Base-by-base conservation (phyloP, 2,329 filamentous ascomycete genomes). In the Cadophora luteo-olivacea region DNA sequence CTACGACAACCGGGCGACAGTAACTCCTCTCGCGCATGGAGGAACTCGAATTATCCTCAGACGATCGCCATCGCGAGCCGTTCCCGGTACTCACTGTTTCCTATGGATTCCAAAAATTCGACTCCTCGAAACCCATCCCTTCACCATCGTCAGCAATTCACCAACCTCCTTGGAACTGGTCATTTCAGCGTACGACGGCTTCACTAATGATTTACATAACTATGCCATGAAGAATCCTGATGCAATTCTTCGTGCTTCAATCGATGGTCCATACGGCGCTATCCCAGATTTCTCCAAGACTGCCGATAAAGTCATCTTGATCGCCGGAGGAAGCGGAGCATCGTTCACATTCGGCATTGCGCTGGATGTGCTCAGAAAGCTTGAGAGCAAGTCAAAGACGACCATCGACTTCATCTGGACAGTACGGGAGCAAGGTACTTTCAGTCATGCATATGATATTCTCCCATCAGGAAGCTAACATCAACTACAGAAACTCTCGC, bases 81-180 rank as follows among this genome's bases (percentile, higher is more conserved):
- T 79, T 1, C 82, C 88, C 0, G 88, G 87, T 1, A 85, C 86
- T 69, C 89, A 91, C 74, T 87, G 86, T 72, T 90, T 89, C 73
- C 77, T 91, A 36, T 91, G 87, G 87, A 83, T 91, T 7, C 89
- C 89, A 0, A 79, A 79, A 4, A 82, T 91, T 60, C 84, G 88
- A 11, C 72, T 80, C 1, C 79, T 85, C 22, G 86, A 91, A 77
- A 87, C 85, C 1, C 89, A 91, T 70, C 88, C 88, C 0, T 91
- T 91, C 72, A 90, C 88, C 1, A 86, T 90, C 61, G 84, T 85
- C 73, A 25, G 78, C 82, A 65, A 52, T 36, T 65, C 60, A 29
- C 69, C 63, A 25, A 82, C 81, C 38, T 84, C 86, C 0, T 74
- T 72, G 0, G 78, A 90, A 78, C 86, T 90, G 61, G 82, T 90